phyloP scores from a whole-genome alignment of 495 filamentous ascomycete genomes.

The Aspergillus cavernicola region DNA sequence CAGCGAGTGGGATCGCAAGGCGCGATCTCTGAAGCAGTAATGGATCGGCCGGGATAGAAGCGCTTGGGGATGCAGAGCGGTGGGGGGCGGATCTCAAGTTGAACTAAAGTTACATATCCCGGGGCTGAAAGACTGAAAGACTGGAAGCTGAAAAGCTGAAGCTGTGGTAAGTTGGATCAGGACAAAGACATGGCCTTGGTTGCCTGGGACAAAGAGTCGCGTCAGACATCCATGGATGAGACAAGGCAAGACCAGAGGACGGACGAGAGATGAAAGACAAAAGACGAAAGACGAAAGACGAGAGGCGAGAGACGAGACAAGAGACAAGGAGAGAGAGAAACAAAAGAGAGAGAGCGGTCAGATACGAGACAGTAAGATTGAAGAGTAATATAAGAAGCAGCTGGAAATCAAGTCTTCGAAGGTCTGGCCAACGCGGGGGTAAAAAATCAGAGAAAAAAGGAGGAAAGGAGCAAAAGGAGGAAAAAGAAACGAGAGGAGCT shows the following conservation, averaged over 20 bases:
- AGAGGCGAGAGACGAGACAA: constrained; percentile 6
- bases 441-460: background rate
- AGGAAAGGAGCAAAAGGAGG: constrained; percentile 10
- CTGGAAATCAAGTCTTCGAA: background rate
- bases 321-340: constrained; percentile 5
- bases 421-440: constrained; percentile 28
- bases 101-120: too few relatives aligned
- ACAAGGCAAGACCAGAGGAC: constrained; percentile 4
- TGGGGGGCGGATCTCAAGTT: too few relatives aligned
- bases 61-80: background rate
- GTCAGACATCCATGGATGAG: constrained; percentile 6
- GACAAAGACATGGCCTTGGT: constrained; percentile 9
- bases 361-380: background rate
- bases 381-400: background rate
- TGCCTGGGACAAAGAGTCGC: background rate
- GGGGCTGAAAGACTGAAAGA: too few relatives aligned
- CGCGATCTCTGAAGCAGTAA: constrained; percentile 28
- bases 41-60: constrained; percentile 7
- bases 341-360: background rate
- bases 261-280: constrained; percentile 7
- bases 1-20: constrained; percentile 34
- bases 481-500: constrained; percentile 11
- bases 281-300: constrained; percentile 5
- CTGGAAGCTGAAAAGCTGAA: too few relatives aligned
- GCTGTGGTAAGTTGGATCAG: constrained; percentile 2